These are phyloP conservation scores for Nymphaea thermarum DNA, from an alignment of 164 flowering plant species.

Conservation along the genomic window DNA sequence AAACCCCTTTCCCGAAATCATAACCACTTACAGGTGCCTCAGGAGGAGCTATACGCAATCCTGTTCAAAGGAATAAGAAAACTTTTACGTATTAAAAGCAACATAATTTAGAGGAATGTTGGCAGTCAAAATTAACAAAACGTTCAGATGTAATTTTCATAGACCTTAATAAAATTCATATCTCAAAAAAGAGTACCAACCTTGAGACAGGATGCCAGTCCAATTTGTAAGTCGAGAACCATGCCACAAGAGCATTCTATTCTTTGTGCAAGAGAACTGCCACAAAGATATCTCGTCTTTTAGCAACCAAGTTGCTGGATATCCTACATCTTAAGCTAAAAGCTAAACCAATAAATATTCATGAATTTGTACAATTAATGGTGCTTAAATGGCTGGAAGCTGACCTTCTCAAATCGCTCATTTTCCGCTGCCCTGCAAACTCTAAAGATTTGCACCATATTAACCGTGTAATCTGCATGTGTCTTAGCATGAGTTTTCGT, in stretches of 20 bases:
- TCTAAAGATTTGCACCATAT: conserved; percentile 63
- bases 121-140: too few species aligned
- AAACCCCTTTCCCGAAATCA: conserved; percentile 97
- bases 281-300: neutral
- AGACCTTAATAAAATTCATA: neutral
- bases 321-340: neutral
- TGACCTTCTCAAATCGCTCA: conserved; percentile 64
- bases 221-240: conserved; percentile 97
- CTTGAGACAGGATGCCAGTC: conserved; percentile 92
- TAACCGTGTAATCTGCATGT: conserved; percentile 60
- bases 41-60: conserved; percentile 90
- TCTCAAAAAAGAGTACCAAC: conserved; percentile 18
- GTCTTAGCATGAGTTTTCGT: conserved; percentile 88
- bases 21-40: conserved; percentile 95
- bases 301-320: neutral
- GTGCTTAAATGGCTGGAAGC: neutral
- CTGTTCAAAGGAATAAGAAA: conserved; percentile 18
- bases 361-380: neutral
- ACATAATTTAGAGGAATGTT: neutral
- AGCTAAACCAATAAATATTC: neutral
- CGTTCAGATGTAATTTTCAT: too few species aligned
- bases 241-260: conserved; percentile 95
- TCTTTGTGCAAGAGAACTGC: conserved; percentile 58
- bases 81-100: neutral
- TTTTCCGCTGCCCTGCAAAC: conserved; percentile 55